A percentile compares a stretch with the other conserved stretches of the same genome.
phyloP scores from a whole-genome alignment of 1,139 yeast genomes.

The Hansenula sp. region DNA sequence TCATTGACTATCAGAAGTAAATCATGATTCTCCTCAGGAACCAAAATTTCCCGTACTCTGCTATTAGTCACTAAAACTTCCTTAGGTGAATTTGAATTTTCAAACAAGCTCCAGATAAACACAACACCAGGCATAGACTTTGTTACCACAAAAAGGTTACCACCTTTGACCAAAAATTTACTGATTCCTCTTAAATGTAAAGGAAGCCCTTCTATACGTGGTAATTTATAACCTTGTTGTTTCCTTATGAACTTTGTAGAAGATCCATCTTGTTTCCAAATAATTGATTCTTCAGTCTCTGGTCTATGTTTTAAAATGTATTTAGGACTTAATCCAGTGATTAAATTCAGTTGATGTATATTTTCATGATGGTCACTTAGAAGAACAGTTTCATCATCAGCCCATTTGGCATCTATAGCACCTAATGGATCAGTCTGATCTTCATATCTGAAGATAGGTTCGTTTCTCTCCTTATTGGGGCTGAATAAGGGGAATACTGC shows the following conservation, averaged over 20 bases:
- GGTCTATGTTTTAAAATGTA: conserved; percentile 2
- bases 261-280: conserved; percentile 11
- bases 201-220: conserved; percentile 6
- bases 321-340: conserved; percentile 5
- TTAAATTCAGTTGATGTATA: conserved; percentile 4
- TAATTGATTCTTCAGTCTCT: background rate
- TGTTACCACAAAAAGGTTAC: conserved; percentile 2
- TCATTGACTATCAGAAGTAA: conserved; percentile 6
- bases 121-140: conserved; percentile 12
- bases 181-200: conserved; percentile 4
- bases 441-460: conserved; percentile 6
- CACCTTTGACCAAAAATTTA: background rate
- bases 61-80: conserved; percentile 7
- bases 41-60: conserved; percentile 6
- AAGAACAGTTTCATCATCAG: conserved; percentile 9
- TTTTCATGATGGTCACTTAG: conserved; percentile 14
- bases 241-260: conserved; percentile 5
- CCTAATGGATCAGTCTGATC: conserved; percentile 10
- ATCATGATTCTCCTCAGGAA: background rate
- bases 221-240: conserved; percentile 2
- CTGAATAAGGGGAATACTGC: conserved; percentile 11
- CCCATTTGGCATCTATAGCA: conserved; percentile 4
- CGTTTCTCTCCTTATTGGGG: conserved; percentile 2
- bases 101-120: conserved; percentile 9
- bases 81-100: background rate